These are phyloP conservation scores for Scutellaria minor DNA, from an alignment of 257 asterid genomes.

Conservation along the genomic window DNA sequence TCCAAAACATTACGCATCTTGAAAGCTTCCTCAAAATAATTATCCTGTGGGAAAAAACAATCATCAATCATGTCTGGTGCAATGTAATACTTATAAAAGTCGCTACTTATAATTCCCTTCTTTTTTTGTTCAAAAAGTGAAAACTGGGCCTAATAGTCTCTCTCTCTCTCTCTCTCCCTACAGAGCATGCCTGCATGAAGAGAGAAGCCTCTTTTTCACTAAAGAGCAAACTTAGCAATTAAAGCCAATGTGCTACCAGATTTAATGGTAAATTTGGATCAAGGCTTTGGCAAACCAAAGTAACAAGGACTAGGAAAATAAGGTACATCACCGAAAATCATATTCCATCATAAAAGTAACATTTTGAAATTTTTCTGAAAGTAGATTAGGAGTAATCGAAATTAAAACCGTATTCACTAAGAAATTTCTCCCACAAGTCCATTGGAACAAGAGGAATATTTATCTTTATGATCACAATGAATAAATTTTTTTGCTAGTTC, in stretches of 20 bases:
- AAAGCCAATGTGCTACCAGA: not conserved
- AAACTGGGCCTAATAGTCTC: no score
- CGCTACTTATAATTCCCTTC: no score
- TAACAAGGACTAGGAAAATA: not conserved
- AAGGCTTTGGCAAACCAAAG: not conserved
- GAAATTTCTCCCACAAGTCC: not conserved
- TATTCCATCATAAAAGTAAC: not conserved
- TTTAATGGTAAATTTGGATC: not conserved
- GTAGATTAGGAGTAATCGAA: not conserved
- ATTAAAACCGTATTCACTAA: not conserved
- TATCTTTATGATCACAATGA: slow-evolving; percentile 11
- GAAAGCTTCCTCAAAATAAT: slow-evolving; percentile 98
- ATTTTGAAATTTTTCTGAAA: not conserved
- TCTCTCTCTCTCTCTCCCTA: no score
- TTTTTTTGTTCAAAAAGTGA: no score
- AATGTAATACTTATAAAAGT: not conserved
- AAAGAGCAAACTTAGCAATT: not conserved
- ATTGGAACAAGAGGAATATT: slow-evolving; percentile 1
- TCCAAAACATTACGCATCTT: slow-evolving; percentile 96
- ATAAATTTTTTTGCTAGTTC: slow-evolving; percentile 4
- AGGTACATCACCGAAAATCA: not conserved
- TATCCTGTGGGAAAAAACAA: slow-evolving; percentile 60
- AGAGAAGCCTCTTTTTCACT: not conserved
- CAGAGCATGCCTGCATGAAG: not conserved
- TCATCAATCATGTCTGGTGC: slow-evolving; percentile 10